These are phyloP conservation scores for Simplicillium aogashimaense DNA, from an alignment of 2,329 filamentous ascomycete species.

Conservation along the genomic window DNA sequence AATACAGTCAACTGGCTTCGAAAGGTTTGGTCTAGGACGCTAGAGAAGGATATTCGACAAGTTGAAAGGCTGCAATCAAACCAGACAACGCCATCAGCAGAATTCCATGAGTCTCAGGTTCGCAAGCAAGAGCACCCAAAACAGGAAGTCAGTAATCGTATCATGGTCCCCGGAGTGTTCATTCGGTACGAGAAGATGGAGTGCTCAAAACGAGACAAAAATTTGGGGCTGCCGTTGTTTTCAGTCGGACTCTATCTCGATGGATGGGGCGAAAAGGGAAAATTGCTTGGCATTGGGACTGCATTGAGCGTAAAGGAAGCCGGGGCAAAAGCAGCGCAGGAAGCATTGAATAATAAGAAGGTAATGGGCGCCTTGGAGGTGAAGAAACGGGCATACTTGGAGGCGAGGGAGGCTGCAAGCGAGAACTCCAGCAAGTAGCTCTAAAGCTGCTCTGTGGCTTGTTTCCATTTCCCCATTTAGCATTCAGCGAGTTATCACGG, in stretches of 20 bases:
- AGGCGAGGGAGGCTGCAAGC: slow-evolving; percentile 15
- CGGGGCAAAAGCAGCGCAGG: slow-evolving; percentile 53
- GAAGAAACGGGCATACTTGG: slow-evolving; percentile 35
- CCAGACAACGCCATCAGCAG: slow-evolving; percentile 7
- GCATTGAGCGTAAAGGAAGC: slow-evolving; percentile 62
- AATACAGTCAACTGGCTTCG: slow-evolving; percentile 63
- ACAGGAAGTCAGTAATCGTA: slow-evolving; percentile 18
- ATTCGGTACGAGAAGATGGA: slow-evolving; percentile 51
- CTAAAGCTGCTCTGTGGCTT: too few species aligned
- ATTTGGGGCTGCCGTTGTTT: slow-evolving; percentile 45
- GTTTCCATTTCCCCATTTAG: too few species aligned
- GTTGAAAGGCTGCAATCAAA: slow-evolving; percentile 5
- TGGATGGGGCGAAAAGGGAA: slow-evolving; percentile 57
- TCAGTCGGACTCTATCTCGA: slow-evolving; percentile 55
- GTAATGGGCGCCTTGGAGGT: slow-evolving; percentile 40
- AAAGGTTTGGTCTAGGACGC: slow-evolving; percentile 59
- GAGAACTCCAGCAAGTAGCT: too few species aligned
- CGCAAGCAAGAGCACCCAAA: slow-evolving; percentile 15
- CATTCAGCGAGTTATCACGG: too few species aligned
- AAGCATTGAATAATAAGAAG: slow-evolving; percentile 57
- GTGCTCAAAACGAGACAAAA: slow-evolving; percentile 41
- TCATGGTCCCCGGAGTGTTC: slow-evolving; percentile 47
- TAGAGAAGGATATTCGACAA: slow-evolving; percentile 42
- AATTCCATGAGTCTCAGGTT: slow-evolving; percentile 19
- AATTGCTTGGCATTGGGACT: slow-evolving; percentile 52